phyloP scores from a whole-genome alignment of 208 protist genomes.

The Endotrypanum monterogeii region DNA sequence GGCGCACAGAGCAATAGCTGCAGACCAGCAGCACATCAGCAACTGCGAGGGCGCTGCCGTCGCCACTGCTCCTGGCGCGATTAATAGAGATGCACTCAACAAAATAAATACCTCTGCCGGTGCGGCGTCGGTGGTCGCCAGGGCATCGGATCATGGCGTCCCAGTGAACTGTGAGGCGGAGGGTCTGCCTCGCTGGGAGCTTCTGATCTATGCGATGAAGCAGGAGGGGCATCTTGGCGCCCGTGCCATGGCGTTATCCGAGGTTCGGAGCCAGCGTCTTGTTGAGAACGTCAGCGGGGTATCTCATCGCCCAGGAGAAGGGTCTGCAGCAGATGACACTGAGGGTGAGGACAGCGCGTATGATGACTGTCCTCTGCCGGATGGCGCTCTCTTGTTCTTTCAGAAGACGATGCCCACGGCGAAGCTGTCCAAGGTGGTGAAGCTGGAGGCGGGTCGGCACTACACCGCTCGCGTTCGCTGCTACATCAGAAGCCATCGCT shows the following conservation, averaged over 20 bases:
- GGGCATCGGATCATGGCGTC: not conserved
- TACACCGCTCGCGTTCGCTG: conserved; percentile 69
- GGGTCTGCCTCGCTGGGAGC: conserved; percentile 66
- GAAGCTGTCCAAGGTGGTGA: conserved; percentile 76
- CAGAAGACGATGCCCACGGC: conserved; percentile 51
- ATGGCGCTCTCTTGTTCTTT: conserved; percentile 28
- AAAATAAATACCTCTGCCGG: not conserved
- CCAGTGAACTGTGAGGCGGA: conserved; percentile 18
- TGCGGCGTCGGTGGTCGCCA: not conserved
- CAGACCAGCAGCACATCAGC: not conserved
- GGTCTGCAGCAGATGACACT: not conserved
- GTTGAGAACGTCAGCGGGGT: not conserved
- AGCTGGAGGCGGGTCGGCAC: conserved; percentile 58
- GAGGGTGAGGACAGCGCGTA: not conserved
- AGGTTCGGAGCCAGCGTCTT: not conserved
- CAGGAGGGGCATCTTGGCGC: conserved; percentile 7
- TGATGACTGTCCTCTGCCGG: conserved; percentile 24
- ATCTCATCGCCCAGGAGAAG: not conserved
- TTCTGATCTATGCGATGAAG: conserved; percentile 41
- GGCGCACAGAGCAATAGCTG: not conserved
- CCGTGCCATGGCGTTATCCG: no score
- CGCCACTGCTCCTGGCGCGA: not conserved
- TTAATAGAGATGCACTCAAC: not conserved
- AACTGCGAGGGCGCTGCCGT: conserved; percentile 2
- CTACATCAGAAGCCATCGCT: conserved; percentile 27